phyloP scores from a whole-genome alignment of 805 yeast species.

The Hagleromyces aurorensis region DNA sequence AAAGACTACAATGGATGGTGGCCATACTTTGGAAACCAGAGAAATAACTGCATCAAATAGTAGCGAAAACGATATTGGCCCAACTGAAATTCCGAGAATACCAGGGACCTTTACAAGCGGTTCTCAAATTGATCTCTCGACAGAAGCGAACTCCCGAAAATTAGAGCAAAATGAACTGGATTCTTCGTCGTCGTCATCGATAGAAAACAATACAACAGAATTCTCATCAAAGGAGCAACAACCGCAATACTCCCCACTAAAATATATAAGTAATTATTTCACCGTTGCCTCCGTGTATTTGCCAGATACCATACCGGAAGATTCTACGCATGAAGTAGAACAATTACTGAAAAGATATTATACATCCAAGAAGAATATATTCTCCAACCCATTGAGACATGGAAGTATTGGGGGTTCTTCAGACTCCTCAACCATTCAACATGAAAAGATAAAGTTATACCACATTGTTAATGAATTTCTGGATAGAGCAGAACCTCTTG shows the following conservation, averaged over 20 bases:
- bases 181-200: too few relatives aligned
- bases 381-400: constrained; percentile 10
- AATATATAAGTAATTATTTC: constrained; percentile 12
- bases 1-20: too few relatives aligned
- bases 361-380: constrained; percentile 9
- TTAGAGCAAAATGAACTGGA: too few relatives aligned
- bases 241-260: constrained; percentile 3
- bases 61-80: too few relatives aligned
- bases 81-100: too few relatives aligned
- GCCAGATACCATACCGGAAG: constrained; percentile 2
- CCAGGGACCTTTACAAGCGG: too few relatives aligned
- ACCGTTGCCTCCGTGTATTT: constrained; percentile 6
- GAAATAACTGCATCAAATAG: too few relatives aligned
- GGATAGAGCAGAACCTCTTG: constrained; percentile 9
- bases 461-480: constrained; percentile 13
- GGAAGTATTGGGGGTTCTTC: constrained; percentile 17
- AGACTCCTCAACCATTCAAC: constrained; percentile 10
- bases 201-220: constrained; percentile 1
- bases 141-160: too few relatives aligned
- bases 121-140: too few relatives aligned
- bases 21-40: too few relatives aligned
- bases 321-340: constrained; percentile 11
- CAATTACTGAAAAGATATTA: constrained; percentile 12
- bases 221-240: neutral
- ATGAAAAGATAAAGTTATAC: constrained; percentile 11